Conservation (phyloP, 768 basidiomycete genomes). For the Thelephora aurantiotincta region DNA sequence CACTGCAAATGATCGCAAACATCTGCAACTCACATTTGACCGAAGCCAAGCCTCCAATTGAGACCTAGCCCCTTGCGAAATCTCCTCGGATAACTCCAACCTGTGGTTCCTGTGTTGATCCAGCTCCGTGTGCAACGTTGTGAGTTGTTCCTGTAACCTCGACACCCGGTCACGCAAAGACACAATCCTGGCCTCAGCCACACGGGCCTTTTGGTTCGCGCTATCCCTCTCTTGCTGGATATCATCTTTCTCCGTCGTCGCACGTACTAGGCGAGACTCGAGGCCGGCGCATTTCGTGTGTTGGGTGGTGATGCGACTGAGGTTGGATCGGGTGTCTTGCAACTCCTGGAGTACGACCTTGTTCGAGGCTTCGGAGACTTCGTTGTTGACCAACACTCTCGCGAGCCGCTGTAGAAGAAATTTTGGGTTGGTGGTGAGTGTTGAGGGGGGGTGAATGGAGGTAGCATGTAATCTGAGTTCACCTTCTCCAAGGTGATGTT, state of each 20-base stretch:
- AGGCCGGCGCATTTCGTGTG: constrained; percentile 58
- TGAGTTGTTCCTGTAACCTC: constrained; percentile 56
- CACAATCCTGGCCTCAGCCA: constrained; percentile 52
- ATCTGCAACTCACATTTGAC: constrained; percentile 22
- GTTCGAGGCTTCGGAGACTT: constrained; percentile 68
- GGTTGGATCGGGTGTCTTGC: constrained; percentile 52
- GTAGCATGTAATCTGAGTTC: constrained; percentile 37
- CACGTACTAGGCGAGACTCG: constrained; percentile 48
- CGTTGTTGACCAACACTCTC: constrained; percentile 68
- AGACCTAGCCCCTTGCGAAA: constrained; percentile 50
- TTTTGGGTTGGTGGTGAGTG: constrained; percentile 6
- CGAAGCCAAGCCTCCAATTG: constrained; percentile 45
- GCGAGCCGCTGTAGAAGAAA: constrained; percentile 43
- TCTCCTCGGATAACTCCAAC: constrained; percentile 50
- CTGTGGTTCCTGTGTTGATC: constrained; percentile 47
- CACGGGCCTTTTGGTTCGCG: constrained; percentile 48
- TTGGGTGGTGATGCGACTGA: constrained; percentile 54
- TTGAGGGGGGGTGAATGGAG: constrained; percentile 1
- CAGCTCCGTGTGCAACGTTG: constrained; percentile 45
- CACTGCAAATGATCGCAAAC: neutral
- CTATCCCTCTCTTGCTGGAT: constrained; percentile 70
- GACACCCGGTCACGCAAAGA: constrained; percentile 54
- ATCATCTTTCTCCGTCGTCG: constrained; percentile 71
- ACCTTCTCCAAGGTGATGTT: constrained; percentile 17
- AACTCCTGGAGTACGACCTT: constrained; percentile 62